Evolutionary conservation across 192 early-diverging fungal species (phyloP), one percentile per base, ranked within the genome.

Genomic region (Coemansia sp.): DNA sequence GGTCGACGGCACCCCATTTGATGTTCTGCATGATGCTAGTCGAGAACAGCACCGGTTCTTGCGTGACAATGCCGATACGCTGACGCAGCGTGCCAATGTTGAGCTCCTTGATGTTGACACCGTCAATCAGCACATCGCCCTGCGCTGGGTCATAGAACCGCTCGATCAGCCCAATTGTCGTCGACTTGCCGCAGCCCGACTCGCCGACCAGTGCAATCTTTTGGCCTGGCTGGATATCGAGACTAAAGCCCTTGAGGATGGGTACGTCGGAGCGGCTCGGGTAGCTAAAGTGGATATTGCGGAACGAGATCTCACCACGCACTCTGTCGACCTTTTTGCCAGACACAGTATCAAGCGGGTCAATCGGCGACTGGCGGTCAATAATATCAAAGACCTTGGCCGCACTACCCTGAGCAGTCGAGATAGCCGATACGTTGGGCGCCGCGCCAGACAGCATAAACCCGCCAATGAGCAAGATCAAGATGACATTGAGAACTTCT

Each of bases 31-130:
- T 80, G 60, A 98, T 92, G 55, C 86, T 85, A 1, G 64, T 74
- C 63, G 89, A 89, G 74, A 97, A 97, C 41, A 98, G 82, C 39
- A 95, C 90, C 7, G 95, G 96, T 69, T 97, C 95, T 85, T 95
- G 95, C 6, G 87, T 85, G 45, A 97, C 96, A 46, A 97, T 86
- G 39, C 94, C 96, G 63, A 98, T 94, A 58, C 91, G 89, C 25
- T 84, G 83, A n/a, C 97, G 91, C 31, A 96, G 78, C 73, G 89
- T 93, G 9, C 85, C 75, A 11, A 96, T 77, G 62, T 97, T 94
- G 55, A 87, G 82, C 21, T 92, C 87, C 65, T 87, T 90, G 64
- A 95, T 82, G 66, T 93, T 79, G 23, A 84, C 74, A 50, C 88
- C 94, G 78, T 96, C 95, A 12, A 98, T 64, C 6, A 83, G 39